Conservation (phyloP, 139 green algal genomes). For the Yamagishiella unicocca region DNA sequence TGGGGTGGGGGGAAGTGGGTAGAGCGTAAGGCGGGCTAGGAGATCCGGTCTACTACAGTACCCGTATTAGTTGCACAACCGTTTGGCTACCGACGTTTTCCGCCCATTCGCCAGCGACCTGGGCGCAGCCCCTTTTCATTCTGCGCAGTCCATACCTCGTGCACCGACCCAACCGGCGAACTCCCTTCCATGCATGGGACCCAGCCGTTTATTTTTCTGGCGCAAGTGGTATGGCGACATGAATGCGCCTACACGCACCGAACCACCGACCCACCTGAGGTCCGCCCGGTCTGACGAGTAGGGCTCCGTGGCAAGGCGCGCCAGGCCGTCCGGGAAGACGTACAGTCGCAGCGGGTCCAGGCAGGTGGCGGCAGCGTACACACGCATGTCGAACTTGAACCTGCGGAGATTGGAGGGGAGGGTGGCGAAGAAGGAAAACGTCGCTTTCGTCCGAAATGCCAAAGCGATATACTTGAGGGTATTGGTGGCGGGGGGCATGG, state of each 20-base stretch:
- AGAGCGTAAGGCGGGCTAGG: too few relatives aligned
- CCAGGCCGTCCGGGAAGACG: conserved; percentile 77
- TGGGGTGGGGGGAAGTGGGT: neutral
- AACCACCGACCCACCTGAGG: conserved; percentile 56
- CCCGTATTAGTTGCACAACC: too few relatives aligned
- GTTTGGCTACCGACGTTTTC: too few relatives aligned
- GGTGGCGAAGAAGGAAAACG: neutral
- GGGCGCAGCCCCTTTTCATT: too few relatives aligned
- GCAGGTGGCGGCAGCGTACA: conserved; percentile 70
- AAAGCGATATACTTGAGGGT: too few relatives aligned
- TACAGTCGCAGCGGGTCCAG: conserved; percentile 77
- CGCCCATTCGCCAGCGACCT: too few relatives aligned
- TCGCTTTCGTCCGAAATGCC: too few relatives aligned
- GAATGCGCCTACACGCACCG: neutral
- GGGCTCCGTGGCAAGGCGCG: conserved; percentile 76
- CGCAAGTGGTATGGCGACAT: neutral
- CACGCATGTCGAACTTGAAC: conserved; percentile 76
- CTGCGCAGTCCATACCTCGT: too few relatives aligned
- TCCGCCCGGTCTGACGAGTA: conserved; percentile 67
- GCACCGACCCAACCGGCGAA: too few relatives aligned
- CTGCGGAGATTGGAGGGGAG: conserved; percentile 13
- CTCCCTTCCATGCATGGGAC: too few relatives aligned
- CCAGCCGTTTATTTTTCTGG: neutral
- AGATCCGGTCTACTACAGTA: too few relatives aligned
- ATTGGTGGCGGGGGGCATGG: too few relatives aligned